Evolutionary conservation across 1,139 yeast genomes (phyloP).

Genomic region (Candida sanyaensis): DNA sequence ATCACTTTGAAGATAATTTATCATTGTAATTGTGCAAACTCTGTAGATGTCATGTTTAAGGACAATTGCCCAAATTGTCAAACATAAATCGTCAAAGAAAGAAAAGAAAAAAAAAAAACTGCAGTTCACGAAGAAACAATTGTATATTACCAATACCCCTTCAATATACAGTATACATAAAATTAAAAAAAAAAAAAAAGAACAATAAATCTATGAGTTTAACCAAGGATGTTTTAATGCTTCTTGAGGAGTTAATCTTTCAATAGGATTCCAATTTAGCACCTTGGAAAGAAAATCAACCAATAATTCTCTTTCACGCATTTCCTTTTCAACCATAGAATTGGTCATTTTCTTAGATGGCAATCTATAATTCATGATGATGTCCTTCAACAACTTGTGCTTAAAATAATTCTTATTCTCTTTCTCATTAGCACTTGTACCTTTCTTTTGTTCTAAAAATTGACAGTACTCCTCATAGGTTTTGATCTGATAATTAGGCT

Average conservation of each 20-base stretch:
- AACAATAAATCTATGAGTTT: neutral
- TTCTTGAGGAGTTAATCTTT: slow-evolving; percentile 96
- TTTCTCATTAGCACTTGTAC: slow-evolving; percentile 44
- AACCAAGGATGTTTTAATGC: slow-evolving; percentile 82
- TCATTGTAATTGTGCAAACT: too few relatives aligned
- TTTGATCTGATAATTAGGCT: slow-evolving; percentile 34
- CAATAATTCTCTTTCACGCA: slow-evolving; percentile 68
- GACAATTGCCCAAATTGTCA: too few relatives aligned
- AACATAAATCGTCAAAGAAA: too few relatives aligned
- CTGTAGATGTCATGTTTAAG: too few relatives aligned
- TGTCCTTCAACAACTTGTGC: slow-evolving; percentile 69
- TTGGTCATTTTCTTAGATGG: slow-evolving; percentile 75
- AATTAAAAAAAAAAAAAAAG: too few relatives aligned
- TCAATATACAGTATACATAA: too few relatives aligned
- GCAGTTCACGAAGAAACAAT: too few relatives aligned
- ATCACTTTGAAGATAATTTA: too few relatives aligned
- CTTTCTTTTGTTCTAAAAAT: slow-evolving; percentile 28
- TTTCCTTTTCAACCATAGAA: slow-evolving; percentile 65
- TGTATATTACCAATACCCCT: too few relatives aligned
- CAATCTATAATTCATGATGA: slow-evolving; percentile 71
- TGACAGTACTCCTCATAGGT: slow-evolving; percentile 41
- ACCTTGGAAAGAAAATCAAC: slow-evolving; percentile 79
- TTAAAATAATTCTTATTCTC: slow-evolving; percentile 88
- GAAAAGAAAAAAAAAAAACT: too few relatives aligned
- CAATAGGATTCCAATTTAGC: slow-evolving; percentile 83